These are phyloP conservation scores for Mollisia scopiformis DNA, from an alignment of 2,329 filamentous ascomycete species.

Conservation along the genomic window DNA sequence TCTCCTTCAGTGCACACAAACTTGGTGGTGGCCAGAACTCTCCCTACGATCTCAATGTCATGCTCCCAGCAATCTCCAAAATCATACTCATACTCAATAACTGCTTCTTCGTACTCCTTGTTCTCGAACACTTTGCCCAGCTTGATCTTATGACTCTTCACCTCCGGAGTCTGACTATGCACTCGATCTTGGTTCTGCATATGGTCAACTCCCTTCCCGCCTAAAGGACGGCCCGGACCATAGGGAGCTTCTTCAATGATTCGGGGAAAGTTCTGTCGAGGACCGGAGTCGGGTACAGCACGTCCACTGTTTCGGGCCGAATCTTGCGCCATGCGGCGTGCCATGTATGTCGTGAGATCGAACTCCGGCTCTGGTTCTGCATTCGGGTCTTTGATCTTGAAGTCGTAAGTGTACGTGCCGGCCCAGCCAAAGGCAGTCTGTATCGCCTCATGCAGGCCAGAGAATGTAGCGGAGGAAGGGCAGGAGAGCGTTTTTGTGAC, in stretches of 20 bases:
- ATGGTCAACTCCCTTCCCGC: neutral
- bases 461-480: slow-evolving; percentile 15
- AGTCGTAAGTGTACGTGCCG: slow-evolving; percentile 1
- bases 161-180: neutral
- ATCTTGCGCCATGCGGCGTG: neutral
- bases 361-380: neutral
- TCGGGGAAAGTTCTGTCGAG: neutral
- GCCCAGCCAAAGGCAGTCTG: slow-evolving; percentile 2
- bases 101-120: neutral
- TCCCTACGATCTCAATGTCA: slow-evolving; percentile 26
- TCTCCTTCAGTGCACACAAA: slow-evolving; percentile 33
- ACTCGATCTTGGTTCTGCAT: neutral
- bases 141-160: neutral
- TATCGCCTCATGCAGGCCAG: slow-evolving; percentile 11
- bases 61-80: slow-evolving; percentile 34
- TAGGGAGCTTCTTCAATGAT: neutral
- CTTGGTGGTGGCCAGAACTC: slow-evolving; percentile 11
- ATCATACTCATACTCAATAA: slow-evolving; percentile 33
- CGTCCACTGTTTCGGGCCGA: neutral
- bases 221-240: neutral
- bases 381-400: slow-evolving; percentile 3
- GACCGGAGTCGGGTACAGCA: neutral
- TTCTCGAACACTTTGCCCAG: neutral
- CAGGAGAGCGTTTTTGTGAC: slow-evolving; percentile 17
- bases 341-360: neutral